A percentile compares a stretch with the other conserved stretches of the same genome.
Conservation (phyloP, 495 filamentous ascomycete genomes). For the Lepraria neglecta region DNA sequence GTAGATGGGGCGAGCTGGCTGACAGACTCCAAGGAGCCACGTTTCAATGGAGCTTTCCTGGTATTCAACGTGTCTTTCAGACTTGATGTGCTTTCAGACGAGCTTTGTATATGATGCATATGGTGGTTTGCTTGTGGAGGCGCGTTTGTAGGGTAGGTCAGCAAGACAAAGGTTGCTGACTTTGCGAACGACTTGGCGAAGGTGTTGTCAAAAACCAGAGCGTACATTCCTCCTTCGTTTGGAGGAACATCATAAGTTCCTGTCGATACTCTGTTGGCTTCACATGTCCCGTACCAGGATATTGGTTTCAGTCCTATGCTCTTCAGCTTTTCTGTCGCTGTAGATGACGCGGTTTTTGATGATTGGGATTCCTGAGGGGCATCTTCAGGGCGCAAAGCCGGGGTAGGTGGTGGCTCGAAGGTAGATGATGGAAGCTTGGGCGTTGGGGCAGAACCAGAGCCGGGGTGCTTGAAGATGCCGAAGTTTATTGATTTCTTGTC, state of each 20-base stretch:
- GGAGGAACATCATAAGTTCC: conserved; percentile 74
- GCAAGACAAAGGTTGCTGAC: conserved; percentile 84
- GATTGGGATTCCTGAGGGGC: conserved; percentile 38
- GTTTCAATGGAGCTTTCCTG: conserved; percentile 13
- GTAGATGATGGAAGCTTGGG: conserved; percentile 48
- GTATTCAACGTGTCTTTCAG: conserved; percentile 19
- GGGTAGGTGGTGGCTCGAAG: conserved; percentile 42
- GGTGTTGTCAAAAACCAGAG: conserved; percentile 95
- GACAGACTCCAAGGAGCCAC: conserved; percentile 26
- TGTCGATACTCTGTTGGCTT: conserved; percentile 91
- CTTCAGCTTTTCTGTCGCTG: conserved; percentile 73
- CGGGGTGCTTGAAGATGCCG: conserved; percentile 93
- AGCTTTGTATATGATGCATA: conserved; percentile 43
- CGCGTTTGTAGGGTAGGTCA: conserved; percentile 81
- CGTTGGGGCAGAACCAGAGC: conserved; percentile 47
- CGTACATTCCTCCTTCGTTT: conserved; percentile 84
- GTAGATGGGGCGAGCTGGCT: conserved; percentile 12
- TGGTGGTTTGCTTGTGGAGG: conserved; percentile 75
- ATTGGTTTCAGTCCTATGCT: conserved; percentile 80
- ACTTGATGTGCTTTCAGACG: conserved; percentile 16
- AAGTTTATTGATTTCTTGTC: conserved; percentile 97
- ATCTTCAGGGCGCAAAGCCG: conserved; percentile 36
- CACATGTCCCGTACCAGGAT: conserved; percentile 88
- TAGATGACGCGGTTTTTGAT: conserved; percentile 47
- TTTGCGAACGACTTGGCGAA: conserved; percentile 95